phyloP scores from a whole-genome alignment of 2,329 filamentous ascomycete species.

The Cercospora sp. region DNA sequence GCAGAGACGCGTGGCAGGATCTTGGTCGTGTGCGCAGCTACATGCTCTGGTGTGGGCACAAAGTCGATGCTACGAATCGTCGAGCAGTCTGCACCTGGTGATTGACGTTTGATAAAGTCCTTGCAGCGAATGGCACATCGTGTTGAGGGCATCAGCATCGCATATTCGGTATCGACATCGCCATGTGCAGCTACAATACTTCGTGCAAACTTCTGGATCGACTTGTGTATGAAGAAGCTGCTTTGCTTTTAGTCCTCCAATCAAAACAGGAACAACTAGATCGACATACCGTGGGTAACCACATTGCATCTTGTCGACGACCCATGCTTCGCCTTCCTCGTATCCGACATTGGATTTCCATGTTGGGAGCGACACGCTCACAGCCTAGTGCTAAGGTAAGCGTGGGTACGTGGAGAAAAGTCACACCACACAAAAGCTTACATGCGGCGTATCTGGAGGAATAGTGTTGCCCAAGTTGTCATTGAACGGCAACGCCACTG shows the following conservation, averaged over 20 bases:
- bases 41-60: constrained; percentile 59
- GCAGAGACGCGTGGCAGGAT: constrained; percentile 50
- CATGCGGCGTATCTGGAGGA: constrained; percentile 75
- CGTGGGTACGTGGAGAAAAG: neutral
- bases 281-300: constrained; percentile 76
- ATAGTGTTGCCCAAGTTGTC: constrained; percentile 64
- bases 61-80: constrained; percentile 63
- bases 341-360: constrained; percentile 91
- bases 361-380: constrained; percentile 92
- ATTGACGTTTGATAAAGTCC: constrained; percentile 67
- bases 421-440: constrained; percentile 48
- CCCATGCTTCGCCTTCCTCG: constrained; percentile 87
- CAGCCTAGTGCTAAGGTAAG: constrained; percentile 61
- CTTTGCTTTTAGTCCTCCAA: neutral
- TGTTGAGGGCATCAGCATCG: constrained; percentile 79
- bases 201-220: constrained; percentile 70
- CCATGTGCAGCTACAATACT: constrained; percentile 68
- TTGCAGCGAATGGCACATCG: constrained; percentile 70
- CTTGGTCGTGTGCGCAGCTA: constrained; percentile 39
- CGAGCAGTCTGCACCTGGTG: constrained; percentile 53
- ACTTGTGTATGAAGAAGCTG: constrained; percentile 89
- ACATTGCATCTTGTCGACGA: constrained; percentile 79
- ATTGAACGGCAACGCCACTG: constrained; percentile 36
- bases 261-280: neutral
- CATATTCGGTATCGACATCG: constrained; percentile 58